Conservation (phyloP, 768 basidiomycete genomes). For the Trametes gibbosa region DNA sequence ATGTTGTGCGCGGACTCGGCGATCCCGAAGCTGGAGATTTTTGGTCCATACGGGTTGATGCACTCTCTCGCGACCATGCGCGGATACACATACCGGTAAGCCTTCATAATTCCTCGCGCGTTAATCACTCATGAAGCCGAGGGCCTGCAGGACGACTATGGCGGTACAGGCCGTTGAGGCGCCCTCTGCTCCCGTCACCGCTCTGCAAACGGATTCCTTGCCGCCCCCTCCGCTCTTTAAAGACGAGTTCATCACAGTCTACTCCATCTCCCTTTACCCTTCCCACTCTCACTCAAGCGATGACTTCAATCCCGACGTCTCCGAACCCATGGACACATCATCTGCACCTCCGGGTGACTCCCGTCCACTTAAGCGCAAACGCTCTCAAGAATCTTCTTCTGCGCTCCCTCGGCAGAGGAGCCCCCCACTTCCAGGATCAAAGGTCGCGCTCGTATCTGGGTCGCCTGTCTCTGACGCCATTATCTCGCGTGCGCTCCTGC, state of each 20-base stretch:
- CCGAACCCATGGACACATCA: neutral
- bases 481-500: constrained; percentile 23
- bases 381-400: constrained; percentile 22
- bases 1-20: constrained; percentile 80
- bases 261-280: constrained; percentile 49
- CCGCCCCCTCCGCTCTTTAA: constrained; percentile 48
- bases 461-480: constrained; percentile 14
- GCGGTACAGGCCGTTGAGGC: constrained; percentile 46
- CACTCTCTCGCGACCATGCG: constrained; percentile 74
- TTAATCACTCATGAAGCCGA: neutral
- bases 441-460: neutral
- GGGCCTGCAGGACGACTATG: constrained; percentile 36
- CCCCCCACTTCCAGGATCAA: neutral
- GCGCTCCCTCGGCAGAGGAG: constrained; percentile 23
- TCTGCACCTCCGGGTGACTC: neutral
- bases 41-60: constrained; percentile 71
- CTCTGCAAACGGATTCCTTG: constrained; percentile 11
- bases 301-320: too few species aligned
- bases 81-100: constrained; percentile 63
- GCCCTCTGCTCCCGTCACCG: constrained; percentile 25
- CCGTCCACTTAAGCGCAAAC: constrained; percentile 29
- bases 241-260: constrained; percentile 65
- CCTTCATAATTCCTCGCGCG: constrained; percentile 1
- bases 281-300: neutral
- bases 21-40: constrained; percentile 52